phyloP scores from a whole-genome alignment of 2,329 filamentous ascomycete genomes.

The Neopestalotiopsis clavispora region DNA sequence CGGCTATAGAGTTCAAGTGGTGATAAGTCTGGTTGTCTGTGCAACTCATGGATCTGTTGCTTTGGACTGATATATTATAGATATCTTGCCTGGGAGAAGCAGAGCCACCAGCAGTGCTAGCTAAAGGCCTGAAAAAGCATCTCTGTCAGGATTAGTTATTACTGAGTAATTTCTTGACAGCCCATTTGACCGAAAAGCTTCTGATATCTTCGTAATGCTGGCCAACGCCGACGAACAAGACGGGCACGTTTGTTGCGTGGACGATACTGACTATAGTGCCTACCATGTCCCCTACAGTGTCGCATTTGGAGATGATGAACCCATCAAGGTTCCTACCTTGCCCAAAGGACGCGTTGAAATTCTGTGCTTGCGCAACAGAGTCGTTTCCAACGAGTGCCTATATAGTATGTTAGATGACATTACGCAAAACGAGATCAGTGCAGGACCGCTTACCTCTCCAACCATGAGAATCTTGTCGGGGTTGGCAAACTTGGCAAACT shows the following conservation, averaged over 20 bases:
- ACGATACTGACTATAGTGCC: conserved; percentile 95
- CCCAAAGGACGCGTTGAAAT: conserved; percentile 95
- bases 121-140: neutral
- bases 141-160: conserved; percentile 40
- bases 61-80: neutral
- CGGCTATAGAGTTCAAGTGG: neutral
- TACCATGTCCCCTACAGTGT: conserved; percentile 99
- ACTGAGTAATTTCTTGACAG: conserved; percentile 68
- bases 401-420: conserved; percentile 15
- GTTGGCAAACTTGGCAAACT: conserved; percentile 94
- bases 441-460: conserved; percentile 54
- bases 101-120: neutral
- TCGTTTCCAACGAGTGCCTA: conserved; percentile 92
- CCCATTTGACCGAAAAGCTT: conserved; percentile 73
- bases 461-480: conserved; percentile 99
- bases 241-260: conserved; percentile 94
- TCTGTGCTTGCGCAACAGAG: conserved; percentile 91
- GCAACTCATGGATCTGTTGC: neutral
- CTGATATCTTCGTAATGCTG: conserved; percentile 73
- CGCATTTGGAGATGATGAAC: conserved; percentile 98
- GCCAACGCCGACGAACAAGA: conserved; percentile 84
- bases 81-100: neutral
- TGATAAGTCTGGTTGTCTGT: neutral
- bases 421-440: neutral
- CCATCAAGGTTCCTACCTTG: conserved; percentile 81